Evolutionary conservation across 331 rosid species (phyloP).

Genomic region (Quercus phellos): DNA sequence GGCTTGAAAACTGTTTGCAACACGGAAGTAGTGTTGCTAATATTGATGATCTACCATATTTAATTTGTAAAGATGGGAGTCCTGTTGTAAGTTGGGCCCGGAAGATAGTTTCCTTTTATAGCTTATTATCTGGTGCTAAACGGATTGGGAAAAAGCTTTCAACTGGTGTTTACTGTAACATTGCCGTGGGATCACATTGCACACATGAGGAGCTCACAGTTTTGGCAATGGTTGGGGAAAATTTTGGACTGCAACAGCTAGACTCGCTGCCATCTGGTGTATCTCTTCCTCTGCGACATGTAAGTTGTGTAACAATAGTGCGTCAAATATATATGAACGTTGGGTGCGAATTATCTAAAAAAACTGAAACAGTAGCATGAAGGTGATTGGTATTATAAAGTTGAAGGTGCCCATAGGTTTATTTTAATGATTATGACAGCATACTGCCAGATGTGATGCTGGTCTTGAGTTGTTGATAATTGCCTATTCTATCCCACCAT

Average conservation of each 20-base stretch:
- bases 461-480: slow-evolving; percentile 11
- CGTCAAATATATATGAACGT: background rate
- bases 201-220: slow-evolving; percentile 82
- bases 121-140: slow-evolving; percentile 80
- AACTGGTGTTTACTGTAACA: slow-evolving; percentile 71
- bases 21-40: slow-evolving; percentile 51
- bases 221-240: slow-evolving; percentile 96
- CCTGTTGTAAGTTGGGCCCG: slow-evolving; percentile 79
- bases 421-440: background rate
- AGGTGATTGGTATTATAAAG: background rate
- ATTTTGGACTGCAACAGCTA: slow-evolving; percentile 89
- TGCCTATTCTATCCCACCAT: background rate
- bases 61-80: slow-evolving; percentile 60
- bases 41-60: slow-evolving; percentile 57
- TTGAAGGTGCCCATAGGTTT: slow-evolving; percentile 12
- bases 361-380: background rate
- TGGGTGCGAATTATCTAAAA: background rate
- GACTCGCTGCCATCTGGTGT: slow-evolving; percentile 91
- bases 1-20: slow-evolving; percentile 86
- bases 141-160: slow-evolving; percentile 71
- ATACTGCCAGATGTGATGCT: slow-evolving; percentile 9
- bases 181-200: slow-evolving; percentile 69
- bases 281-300: slow-evolving; percentile 90
- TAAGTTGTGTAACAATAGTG: slow-evolving; percentile 35
- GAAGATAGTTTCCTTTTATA: slow-evolving; percentile 71